phyloP scores from a whole-genome alignment of 192 early-diverging fungal species.

The Coemansia sp. region DNA sequence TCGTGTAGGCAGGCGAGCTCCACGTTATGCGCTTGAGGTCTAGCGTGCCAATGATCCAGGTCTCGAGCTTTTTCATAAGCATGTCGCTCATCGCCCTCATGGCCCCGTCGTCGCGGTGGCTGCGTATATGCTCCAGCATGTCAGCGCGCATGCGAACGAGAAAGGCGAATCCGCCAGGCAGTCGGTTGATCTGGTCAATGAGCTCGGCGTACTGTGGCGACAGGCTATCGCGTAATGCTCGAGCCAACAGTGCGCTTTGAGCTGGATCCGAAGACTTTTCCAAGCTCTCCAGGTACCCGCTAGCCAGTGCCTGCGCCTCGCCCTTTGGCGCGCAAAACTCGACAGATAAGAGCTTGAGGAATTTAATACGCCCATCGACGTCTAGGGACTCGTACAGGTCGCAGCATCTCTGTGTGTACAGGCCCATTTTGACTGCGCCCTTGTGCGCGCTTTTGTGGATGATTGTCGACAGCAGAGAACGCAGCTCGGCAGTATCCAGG shows the following conservation, averaged over 20 bases:
- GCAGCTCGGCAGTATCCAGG: slow-evolving; percentile 8
- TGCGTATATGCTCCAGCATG: slow-evolving; percentile 54
- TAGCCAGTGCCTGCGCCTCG: slow-evolving; percentile 39
- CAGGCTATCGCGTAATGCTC: slow-evolving; percentile 61
- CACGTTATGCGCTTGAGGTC: slow-evolving; percentile 82
- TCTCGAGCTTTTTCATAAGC: slow-evolving; percentile 65
- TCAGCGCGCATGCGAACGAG: slow-evolving; percentile 75
- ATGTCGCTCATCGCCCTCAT: slow-evolving; percentile 61
- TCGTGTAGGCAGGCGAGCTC: slow-evolving; percentile 69
- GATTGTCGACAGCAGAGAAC: slow-evolving; percentile 31
- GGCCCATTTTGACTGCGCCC: slow-evolving; percentile 52
- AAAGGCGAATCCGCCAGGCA: slow-evolving; percentile 79
- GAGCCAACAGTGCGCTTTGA: slow-evolving; percentile 40
- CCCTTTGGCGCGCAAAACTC: slow-evolving; percentile 51
- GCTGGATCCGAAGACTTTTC: slow-evolving; percentile 14
- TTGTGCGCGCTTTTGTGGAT: slow-evolving; percentile 53
- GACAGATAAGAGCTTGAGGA: slow-evolving; percentile 25
- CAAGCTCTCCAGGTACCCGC: slow-evolving; percentile 10
- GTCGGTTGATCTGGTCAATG: slow-evolving; percentile 70
- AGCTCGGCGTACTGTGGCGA: slow-evolving; percentile 69
- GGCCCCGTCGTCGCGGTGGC: slow-evolving; percentile 47
- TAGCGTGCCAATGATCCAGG: slow-evolving; percentile 74
- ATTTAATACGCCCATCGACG: slow-evolving; percentile 8
- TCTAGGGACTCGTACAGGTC: slow-evolving; percentile 58
- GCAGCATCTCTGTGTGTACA: slow-evolving; percentile 55